Evolutionary conservation across 2,329 filamentous ascomycete species (phyloP), one percentile per base, ranked within the genome.

Genomic region (Meredithiella fracta): DNA sequence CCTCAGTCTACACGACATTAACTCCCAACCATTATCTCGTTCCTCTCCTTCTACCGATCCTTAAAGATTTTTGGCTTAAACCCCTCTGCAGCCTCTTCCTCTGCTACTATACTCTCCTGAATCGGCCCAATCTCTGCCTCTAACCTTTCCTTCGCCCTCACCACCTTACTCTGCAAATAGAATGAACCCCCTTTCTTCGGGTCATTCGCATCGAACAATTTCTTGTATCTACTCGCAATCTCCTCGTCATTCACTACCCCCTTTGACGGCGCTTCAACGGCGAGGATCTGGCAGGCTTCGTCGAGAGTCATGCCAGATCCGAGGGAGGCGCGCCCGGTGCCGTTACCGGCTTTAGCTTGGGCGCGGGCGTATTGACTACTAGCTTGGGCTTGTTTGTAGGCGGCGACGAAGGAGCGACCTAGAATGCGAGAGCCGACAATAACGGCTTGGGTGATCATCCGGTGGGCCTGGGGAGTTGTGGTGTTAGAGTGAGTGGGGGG

Each of bases 61-160:
- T 94, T 94, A 71, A 92, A 96, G 58, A 96, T 74, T 75, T 95
- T 96, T 58, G 91, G 92, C 68, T 90, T 94, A 82, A 88, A 96
- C 0, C 91, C 92, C 60, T 88, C 83, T 66, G 84, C 80, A 55
- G 85, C 64, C 69, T 95, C 89, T 56, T 83, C 82, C 65, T 94
- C 88, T 64, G 80, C 75, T 62, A 82, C 80, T 14, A 78, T 76
- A 66, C 83, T 81, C 66, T 86, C 83, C 64, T 81, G 75, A 59
- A 82, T 78, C 58, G 85, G 81, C 61, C 82, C 76, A 42, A 92
- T 73, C 70, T 98, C 91, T 64, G 84, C 77, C 73, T 97, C 91
- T 71, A 98, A 85, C 61, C 92, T 76, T 72, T 98, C 91, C 64
- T 91, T 80, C 58, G 92, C 92, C 60, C 92, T 77, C 63, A 97